Percentiles rank a stretch among this genome's conserved stretches.
phyloP scores from a whole-genome alignment of 768 basidiomycete genomes.

The Calocybe gangraenosa region DNA sequence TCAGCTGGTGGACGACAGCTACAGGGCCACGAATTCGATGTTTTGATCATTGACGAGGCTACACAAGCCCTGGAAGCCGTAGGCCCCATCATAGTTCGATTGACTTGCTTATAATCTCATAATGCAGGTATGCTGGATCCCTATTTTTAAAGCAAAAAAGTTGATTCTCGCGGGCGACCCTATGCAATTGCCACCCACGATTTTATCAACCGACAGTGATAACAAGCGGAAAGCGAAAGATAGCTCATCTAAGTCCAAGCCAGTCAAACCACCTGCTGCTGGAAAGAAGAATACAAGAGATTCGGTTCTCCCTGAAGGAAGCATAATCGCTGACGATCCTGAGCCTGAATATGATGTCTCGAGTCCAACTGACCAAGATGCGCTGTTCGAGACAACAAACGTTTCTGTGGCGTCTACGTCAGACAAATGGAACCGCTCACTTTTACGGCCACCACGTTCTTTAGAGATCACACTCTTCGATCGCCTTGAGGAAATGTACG shows the following conservation, averaged over 20 bases:
- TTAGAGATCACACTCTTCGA: conserved; percentile 91
- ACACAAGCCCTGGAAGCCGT: conserved; percentile 96
- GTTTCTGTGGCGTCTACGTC: background rate
- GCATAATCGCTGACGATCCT: conserved; percentile 7
- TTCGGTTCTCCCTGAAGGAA: background rate
- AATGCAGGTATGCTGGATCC: conserved; percentile 88
- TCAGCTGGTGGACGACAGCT: conserved; percentile 86
- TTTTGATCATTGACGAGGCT: conserved; percentile 95
- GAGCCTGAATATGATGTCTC: background rate
- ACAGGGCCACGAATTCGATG: conserved; percentile 76
- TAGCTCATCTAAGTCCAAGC: background rate
- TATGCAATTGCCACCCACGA: conserved; percentile 92
- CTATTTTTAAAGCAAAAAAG: conserved; percentile 89
- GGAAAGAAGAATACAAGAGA: background rate
- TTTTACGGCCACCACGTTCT: conserved; percentile 58
- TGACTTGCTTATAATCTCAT: background rate
- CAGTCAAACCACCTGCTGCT: background rate
- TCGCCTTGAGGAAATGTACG: conserved; percentile 86
- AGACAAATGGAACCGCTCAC: background rate
- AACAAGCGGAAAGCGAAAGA: conserved; percentile 17
- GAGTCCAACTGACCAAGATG: conserved; percentile 1
- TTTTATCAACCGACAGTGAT: conserved; percentile 61
- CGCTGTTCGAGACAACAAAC: conserved; percentile 2
- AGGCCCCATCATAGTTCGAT: conserved; percentile 17
- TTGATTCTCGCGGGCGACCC: conserved; percentile 92